Evolutionary conservation across 2,329 filamentous ascomycete genomes (phyloP).

Genomic region (Pseudocercospora fijiensis): DNA sequence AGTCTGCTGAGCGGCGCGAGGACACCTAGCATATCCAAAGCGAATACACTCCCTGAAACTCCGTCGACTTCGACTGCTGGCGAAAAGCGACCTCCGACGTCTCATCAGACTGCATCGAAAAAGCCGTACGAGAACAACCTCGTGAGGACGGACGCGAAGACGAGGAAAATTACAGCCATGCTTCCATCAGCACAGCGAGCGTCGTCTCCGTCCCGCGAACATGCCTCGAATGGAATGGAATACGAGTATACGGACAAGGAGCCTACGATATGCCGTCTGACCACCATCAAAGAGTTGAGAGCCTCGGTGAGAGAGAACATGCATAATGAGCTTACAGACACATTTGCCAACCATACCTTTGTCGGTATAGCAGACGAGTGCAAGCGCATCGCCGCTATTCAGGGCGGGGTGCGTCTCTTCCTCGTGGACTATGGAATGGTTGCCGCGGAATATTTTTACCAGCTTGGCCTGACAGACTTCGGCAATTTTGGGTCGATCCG

Average conservation of each 20-base stretch:
- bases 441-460: slow-evolving; percentile 88
- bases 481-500: slow-evolving; percentile 86
- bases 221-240: slow-evolving; percentile 53
- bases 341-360: slow-evolving; percentile 85
- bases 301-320: slow-evolving; percentile 75
- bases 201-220: slow-evolving; percentile 38
- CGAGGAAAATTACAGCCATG: slow-evolving; percentile 97
- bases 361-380: slow-evolving; percentile 88
- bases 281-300: slow-evolving; percentile 82
- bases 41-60: slow-evolving; percentile 38
- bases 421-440: slow-evolving; percentile 89
- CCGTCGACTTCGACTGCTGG: slow-evolving; percentile 34
- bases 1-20: slow-evolving; percentile 71
- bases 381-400: slow-evolving; percentile 85
- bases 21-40: slow-evolving; percentile 48
- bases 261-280: slow-evolving; percentile 68
- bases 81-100: slow-evolving; percentile 38
- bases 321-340: slow-evolving; percentile 82
- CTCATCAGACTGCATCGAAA: slow-evolving; percentile 36
- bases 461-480: slow-evolving; percentile 91
- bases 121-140: slow-evolving; percentile 81
- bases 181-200: slow-evolving; percentile 58
- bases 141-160: slow-evolving; percentile 81
- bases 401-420: slow-evolving; percentile 87
- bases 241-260: slow-evolving; percentile 74